These are phyloP conservation scores for Blastocystis hominis DNA, from an alignment of 352 stramenopile genomes.

Conservation along the genomic window DNA sequence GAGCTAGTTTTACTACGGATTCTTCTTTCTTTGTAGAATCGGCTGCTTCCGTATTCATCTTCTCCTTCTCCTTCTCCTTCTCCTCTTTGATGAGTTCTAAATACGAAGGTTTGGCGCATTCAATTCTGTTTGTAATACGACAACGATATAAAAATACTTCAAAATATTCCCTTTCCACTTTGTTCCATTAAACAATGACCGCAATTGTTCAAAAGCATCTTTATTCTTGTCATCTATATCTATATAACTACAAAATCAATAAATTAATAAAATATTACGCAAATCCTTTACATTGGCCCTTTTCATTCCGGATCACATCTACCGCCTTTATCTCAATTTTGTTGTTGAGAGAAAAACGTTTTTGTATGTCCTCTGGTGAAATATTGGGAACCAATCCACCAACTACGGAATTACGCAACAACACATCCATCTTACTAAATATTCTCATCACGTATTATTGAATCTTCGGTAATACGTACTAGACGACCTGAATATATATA, in stretches of 20 bases:
- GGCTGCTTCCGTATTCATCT: neutral
- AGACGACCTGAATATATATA: neutral
- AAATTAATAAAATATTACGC: neutral
- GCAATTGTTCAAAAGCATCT: neutral
- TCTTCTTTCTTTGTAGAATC: neutral
- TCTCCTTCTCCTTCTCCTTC: neutral
- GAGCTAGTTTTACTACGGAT: neutral
- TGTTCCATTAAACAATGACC: slow-evolving; percentile 40
- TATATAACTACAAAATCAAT: slow-evolving; percentile 28
- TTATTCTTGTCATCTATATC: slow-evolving; percentile 17
- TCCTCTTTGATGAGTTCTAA: slow-evolving; percentile 44
- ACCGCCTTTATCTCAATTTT: neutral
- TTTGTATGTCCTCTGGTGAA: slow-evolving; percentile 1
- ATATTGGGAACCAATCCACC: slow-evolving; percentile 52
- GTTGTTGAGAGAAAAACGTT: slow-evolving; percentile 29
- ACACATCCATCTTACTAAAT: neutral
- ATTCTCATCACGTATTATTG: slow-evolving; percentile 7
- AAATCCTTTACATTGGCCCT: slow-evolving; percentile 57
- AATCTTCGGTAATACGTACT: neutral
- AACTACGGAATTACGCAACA: slow-evolving; percentile 19
- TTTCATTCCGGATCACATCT: slow-evolving; percentile 50
- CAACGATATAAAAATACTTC: neutral
- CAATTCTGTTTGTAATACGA: neutral
- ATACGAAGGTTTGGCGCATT: slow-evolving; percentile 51
- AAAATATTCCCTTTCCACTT: slow-evolving; percentile 50